These are phyloP conservation scores for Boletus huronensis DNA, from an alignment of 768 basidiomycete species.

Conservation along the genomic window DNA sequence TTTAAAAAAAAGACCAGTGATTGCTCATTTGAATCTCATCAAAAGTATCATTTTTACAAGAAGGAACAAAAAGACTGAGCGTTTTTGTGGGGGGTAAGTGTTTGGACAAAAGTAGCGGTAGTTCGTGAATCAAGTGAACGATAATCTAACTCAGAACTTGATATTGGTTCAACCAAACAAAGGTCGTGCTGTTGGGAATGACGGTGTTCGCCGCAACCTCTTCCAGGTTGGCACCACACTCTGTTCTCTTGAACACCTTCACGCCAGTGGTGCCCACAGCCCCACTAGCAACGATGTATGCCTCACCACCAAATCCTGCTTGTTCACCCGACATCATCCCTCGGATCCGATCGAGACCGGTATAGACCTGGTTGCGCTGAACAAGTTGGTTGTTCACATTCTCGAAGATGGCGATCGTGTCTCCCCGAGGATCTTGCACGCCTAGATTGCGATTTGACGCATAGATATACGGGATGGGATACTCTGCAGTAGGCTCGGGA, in stretches of 20 bases:
- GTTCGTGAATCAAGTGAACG: background rate
- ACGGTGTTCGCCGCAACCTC: conserved; percentile 53
- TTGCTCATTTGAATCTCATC: too few species aligned
- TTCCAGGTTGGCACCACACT: conserved; percentile 50
- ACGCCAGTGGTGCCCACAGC: conserved; percentile 53
- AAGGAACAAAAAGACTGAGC: too few species aligned
- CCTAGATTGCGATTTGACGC: conserved; percentile 64
- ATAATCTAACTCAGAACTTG: background rate
- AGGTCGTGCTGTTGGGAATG: conserved; percentile 48
- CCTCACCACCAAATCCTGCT: conserved; percentile 43
- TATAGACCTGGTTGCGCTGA: conserved; percentile 54
- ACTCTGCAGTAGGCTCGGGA: conserved; percentile 42
- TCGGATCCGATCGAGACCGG: conserved; percentile 58
- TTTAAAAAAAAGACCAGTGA: too few species aligned
- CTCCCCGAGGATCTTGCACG: conserved; percentile 49
- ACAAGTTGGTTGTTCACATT: conserved; percentile 37
- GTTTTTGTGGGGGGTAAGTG: too few species aligned
- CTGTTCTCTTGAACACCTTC: conserved; percentile 51
- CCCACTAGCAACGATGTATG: conserved; percentile 55
- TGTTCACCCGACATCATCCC: conserved; percentile 58
- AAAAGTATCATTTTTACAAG: too few species aligned
- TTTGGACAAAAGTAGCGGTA: too few species aligned
- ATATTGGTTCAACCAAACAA: conserved; percentile 38
- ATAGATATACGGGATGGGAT: conserved; percentile 57
- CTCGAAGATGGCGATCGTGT: conserved; percentile 62